Evolutionary conservation across 768 basidiomycete genomes (phyloP), one percentile per base, ranked within the genome.

Genomic region (Suillus americanus): DNA sequence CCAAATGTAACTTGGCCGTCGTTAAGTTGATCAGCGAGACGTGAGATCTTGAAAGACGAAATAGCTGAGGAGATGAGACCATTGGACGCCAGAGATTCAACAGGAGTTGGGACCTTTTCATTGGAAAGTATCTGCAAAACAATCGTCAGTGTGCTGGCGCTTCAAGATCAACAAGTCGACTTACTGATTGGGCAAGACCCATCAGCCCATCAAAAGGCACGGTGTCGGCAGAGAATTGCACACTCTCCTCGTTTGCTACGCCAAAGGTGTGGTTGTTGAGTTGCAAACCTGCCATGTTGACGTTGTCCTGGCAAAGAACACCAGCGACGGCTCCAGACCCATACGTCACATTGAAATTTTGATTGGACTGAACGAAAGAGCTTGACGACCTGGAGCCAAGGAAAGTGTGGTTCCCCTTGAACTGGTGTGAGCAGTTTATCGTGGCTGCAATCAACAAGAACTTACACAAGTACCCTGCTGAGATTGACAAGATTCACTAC

Each of bases 1-100:
- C 93, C 94, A 67, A 95, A 91, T 9, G 92, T 92, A 64, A 95
- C 83, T 77, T 92, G 83, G 60, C 93, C 93, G 68, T 93, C 89
- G 62, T 83, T 79, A 23, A 77, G 73, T 69, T 82, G 78, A 72
- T 94, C 92, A 10, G 84, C 81, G 40, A 89, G 78, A 64, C 94
- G 90, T 3, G 91, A 82, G 63, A 96, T 86, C 79, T 91, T 94
- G 84, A 85, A 94, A 10, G 91, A 91, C 12, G 86, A 84, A 71
- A 95, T 89, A 2, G 91, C 82, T 8, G 83, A 80, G 35, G 77
- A 66, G 63, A 95, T 87, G 61, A 86, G 77, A 38, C 86, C 86
- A 7, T 78, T 79, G 25, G 78, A 66, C 2, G 86, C 87, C 38
- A 95, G 80, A 2, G 89, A 75, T 76, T 95, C 92, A 38, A 91